A percentile compares a stretch with the other conserved stretches of the same genome.
Conservation (phyloP, 148 eudicot species). For the Rhododendron simsii region DNA sequence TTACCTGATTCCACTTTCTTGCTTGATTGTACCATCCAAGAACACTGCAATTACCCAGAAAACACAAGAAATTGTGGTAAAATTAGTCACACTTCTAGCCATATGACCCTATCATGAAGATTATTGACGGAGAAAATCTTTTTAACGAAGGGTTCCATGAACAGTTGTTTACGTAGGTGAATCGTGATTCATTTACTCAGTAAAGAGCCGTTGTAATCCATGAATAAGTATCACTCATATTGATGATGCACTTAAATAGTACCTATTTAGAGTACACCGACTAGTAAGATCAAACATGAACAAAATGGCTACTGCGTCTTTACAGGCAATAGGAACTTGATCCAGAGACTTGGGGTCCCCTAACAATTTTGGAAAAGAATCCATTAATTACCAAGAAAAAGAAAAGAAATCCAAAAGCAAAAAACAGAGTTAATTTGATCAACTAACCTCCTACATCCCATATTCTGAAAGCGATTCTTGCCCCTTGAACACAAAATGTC, state of each 20-base stretch:
- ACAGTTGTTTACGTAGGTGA: no score
- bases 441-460: constrained; percentile 93
- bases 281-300: constrained; percentile 90
- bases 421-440: neutral
- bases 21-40: constrained; percentile 74
- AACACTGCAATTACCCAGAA: constrained; percentile 39
- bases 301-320: constrained; percentile 75
- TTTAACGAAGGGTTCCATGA: no score
- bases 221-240: no score
- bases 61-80: neutral
- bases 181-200: no score
- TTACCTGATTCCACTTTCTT: constrained; percentile 75
- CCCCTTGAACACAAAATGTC: constrained; percentile 53
- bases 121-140: no score
- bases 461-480: constrained; percentile 75
- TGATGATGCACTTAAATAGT: no score
- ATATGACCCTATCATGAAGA: neutral
- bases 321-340: constrained; percentile 82
- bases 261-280: constrained; percentile 72
- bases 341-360: constrained; percentile 52
- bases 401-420: neutral
- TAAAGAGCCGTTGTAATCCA: no score
- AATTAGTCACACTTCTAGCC: neutral
- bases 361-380: neutral
- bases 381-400: neutral